Percentiles rank a stretch among this genome's conserved stretches.
These are phyloP conservation scores for Colletotrichum costaricense DNA, from an alignment of 2,329 filamentous ascomycete species.

Conservation along the genomic window DNA sequence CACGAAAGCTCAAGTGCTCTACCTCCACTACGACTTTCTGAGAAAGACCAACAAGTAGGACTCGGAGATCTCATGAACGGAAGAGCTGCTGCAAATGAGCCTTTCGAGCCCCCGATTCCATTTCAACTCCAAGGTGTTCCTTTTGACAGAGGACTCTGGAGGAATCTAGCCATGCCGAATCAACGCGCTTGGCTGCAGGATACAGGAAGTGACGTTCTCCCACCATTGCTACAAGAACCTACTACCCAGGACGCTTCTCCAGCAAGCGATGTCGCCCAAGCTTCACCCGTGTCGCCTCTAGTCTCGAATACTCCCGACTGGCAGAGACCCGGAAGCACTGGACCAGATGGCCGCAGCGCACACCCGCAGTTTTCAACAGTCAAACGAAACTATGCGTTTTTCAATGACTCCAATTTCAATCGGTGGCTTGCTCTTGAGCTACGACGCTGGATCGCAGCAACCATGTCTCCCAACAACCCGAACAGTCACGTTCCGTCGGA, in stretches of 20 bases:
- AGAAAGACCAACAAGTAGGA: neutral
- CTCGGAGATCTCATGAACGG: neutral
- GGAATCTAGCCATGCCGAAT: neutral
- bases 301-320: neutral
- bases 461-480: slow-evolving; percentile 46
- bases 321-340: neutral
- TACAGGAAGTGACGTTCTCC: too few relatives aligned
- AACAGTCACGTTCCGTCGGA: slow-evolving; percentile 46
- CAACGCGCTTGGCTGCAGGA: neutral
- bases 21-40: neutral
- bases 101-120: neutral
- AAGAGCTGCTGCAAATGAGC: neutral
- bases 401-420: slow-evolving; percentile 43
- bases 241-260: neutral
- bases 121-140: neutral
- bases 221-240: neutral
- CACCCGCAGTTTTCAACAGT: neutral
- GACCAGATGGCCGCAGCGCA: neutral
- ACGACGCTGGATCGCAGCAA: slow-evolving; percentile 40
- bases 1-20: neutral
- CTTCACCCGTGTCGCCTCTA: neutral
- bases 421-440: slow-evolving; percentile 38
- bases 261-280: neutral
- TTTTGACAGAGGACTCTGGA: neutral
- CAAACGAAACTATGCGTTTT: slow-evolving; percentile 17